phyloP scores from a whole-genome alignment of 768 basidiomycete genomes.

The Tylopilus felleus region DNA sequence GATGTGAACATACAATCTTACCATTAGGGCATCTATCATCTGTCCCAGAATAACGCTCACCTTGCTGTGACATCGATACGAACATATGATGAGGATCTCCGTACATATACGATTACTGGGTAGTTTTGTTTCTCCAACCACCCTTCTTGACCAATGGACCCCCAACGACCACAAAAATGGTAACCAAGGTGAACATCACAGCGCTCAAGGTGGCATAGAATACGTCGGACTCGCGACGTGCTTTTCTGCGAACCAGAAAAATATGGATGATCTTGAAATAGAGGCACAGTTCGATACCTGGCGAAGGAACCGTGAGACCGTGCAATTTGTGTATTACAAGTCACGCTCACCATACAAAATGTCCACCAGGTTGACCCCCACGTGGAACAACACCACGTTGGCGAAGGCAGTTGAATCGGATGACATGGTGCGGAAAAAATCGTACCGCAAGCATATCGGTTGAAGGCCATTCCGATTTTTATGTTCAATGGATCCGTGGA shows the following conservation, averaged over 20 bases:
- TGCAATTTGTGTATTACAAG: neutral
- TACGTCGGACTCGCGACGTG: neutral
- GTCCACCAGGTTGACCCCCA: neutral
- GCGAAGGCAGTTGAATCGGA: neutral
- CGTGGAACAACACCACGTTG: neutral
- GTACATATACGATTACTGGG: too few species aligned
- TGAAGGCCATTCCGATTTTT: too few species aligned
- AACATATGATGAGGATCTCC: conserved; percentile 19
- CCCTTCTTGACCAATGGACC: too few species aligned
- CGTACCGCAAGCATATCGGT: too few species aligned
- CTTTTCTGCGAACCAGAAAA: neutral
- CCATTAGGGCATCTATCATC: conserved; percentile 28
- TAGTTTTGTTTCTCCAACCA: too few species aligned
- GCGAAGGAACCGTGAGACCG: neutral
- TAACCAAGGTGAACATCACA: too few species aligned
- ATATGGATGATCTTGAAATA: conserved; percentile 17
- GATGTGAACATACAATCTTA: conserved; percentile 4
- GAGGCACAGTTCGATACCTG: conserved; percentile 12
- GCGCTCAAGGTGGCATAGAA: conserved; percentile 19
- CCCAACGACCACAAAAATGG: too few species aligned
- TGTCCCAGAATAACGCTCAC: conserved; percentile 28
- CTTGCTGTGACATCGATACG: conserved; percentile 16
- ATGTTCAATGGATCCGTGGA: too few species aligned
- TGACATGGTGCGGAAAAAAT: neutral
- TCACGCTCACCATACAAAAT: neutral